Base-by-base conservation (phyloP, 2,329 filamentous ascomycete species). In the Xylariaceae sp. region DNA sequence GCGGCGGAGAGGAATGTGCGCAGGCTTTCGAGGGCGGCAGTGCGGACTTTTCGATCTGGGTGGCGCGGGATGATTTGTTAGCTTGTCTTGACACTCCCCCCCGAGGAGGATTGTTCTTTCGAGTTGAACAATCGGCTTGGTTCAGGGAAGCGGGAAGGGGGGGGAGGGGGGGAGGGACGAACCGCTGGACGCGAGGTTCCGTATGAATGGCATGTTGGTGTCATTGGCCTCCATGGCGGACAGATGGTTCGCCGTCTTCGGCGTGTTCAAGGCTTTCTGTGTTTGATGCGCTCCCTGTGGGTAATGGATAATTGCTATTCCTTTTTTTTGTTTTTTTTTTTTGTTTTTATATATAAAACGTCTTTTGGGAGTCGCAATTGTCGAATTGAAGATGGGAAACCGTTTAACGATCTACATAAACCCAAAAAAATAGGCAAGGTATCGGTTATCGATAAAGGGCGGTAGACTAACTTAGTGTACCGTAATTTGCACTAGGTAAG, bases 171-270 rank as follows among this genome's bases (percentile, higher is more conserved):
- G 27, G 50, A 19, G n/a, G 56, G 47, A 74, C 80, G 60, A 69
- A 92, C 89, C 88, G 73, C 88, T 94, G 37, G 89, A 91, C 53
- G 88, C 88, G 60, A 95, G 83, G 68, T 91, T 86, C 71, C 85
- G 88, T 60, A 95, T 86, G 63, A 95, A 95, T 4, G 89, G 87
- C 77, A 82, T 81, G 57, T 74, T 75, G 54, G 73, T 71, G 64
- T 76, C 75, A 61, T 72, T 68, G 56, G 73, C 70, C 70, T 64
- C 64, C 65, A 67, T 67, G 56, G n/a, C 49, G 50, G 52, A 48
- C 51, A 46, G 47, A 7, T 27, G 6, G 9, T 40, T 30, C 6
- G n/a, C 26, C 19, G 3, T 37, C 4, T 37, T 37, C 35, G 5
- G 35, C 35, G 8, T 11, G 35, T 37, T 37, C 4, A 11, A 11